phyloP scores from a whole-genome alignment of 2,329 filamentous ascomycete genomes.

The Gnomoniopsis smithogilvyi region DNA sequence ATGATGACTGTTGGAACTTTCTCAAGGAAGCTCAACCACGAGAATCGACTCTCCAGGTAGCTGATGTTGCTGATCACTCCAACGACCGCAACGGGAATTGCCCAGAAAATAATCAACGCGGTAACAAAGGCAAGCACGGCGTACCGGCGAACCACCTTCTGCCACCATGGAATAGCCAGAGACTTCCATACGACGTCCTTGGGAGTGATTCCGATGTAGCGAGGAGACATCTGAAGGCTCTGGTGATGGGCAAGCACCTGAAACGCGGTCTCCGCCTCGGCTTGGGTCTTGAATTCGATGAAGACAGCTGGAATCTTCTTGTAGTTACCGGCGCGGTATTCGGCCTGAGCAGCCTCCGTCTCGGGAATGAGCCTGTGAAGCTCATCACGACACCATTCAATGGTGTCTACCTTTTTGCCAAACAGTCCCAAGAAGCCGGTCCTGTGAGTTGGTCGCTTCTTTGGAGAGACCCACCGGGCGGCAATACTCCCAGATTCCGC shows the following conservation, averaged over 20 bases:
- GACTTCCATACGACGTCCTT: constrained; percentile 86
- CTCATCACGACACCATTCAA: constrained; percentile 81
- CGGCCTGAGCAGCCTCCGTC: constrained; percentile 64
- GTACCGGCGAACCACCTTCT: constrained; percentile 71
- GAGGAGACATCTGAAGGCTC: constrained; percentile 80
- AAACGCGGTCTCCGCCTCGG: constrained; percentile 80
- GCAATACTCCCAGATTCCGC: constrained; percentile 68
- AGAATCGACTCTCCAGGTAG: constrained; percentile 55
- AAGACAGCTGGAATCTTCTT: constrained; percentile 76
- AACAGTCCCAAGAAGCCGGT: constrained; percentile 66
- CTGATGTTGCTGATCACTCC: constrained; percentile 83
- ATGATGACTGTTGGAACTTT: constrained; percentile 67
- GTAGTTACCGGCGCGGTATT: constrained; percentile 62
- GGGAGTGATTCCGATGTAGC: constrained; percentile 79
- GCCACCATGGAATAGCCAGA: constrained; percentile 81
- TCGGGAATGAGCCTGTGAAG: constrained; percentile 72
- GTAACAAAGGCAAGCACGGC: constrained; percentile 68
- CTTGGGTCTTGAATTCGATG: constrained; percentile 81
- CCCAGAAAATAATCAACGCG: constrained; percentile 84
- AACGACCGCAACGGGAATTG: constrained; percentile 71
- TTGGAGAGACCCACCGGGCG: constrained; percentile 68
- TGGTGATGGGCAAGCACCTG: constrained; percentile 87
- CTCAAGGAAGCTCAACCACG: constrained; percentile 57
- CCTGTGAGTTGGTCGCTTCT: constrained; percentile 74
- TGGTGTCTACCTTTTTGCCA: constrained; percentile 90